Conservation (phyloP, 495 filamentous ascomycete species). For the Neurospora terricola region DNA sequence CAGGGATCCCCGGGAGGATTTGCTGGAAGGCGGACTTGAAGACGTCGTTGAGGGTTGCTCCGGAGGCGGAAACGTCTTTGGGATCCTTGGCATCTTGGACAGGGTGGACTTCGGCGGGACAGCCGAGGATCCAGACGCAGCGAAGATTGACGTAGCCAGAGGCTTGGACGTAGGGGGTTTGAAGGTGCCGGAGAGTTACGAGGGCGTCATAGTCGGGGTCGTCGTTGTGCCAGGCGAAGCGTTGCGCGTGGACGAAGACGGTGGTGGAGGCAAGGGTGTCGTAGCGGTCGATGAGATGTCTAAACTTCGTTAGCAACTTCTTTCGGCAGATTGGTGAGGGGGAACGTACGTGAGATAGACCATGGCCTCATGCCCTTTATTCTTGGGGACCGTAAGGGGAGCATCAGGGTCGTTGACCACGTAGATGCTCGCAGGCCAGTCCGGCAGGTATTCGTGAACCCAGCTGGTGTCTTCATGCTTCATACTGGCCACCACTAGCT, state of each 20-base stretch:
- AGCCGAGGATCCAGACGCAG: conserved; percentile 53
- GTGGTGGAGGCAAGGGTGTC: conserved; percentile 46
- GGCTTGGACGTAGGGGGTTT: conserved; percentile 42
- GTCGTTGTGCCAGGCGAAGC: conserved; percentile 59
- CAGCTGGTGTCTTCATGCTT: conserved; percentile 24
- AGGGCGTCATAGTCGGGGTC: conserved; percentile 39
- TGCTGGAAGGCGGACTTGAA: conserved; percentile 46
- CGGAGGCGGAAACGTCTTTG: conserved; percentile 1
- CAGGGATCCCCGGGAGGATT: conserved; percentile 39
- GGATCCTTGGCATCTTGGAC: conserved; percentile 14
- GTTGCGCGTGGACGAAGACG: conserved; percentile 52
- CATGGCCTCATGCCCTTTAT: conserved; percentile 57
- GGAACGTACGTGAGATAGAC: conserved; percentile 43
- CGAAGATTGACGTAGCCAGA: conserved; percentile 57
- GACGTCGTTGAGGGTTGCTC: conserved; percentile 5
- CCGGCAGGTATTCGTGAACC: conserved; percentile 23
- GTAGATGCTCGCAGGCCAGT: conserved; percentile 39
- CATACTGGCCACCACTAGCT: conserved; percentile 30
- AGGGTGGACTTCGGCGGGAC: conserved; percentile 47
- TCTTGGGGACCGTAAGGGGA: conserved; percentile 34
- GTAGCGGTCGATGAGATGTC: conserved; percentile 57
- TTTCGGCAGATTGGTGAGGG: conserved; percentile 21
- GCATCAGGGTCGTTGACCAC: conserved; percentile 34
- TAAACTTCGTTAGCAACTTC: conserved; percentile 27
- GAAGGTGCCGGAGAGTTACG: conserved; percentile 42